A percentile compares a stretch with the other conserved stretches of the same genome.
These are phyloP conservation scores for Epichloe sylvatica DNA, from an alignment of 2,329 filamentous ascomycete genomes.

Conservation along the genomic window DNA sequence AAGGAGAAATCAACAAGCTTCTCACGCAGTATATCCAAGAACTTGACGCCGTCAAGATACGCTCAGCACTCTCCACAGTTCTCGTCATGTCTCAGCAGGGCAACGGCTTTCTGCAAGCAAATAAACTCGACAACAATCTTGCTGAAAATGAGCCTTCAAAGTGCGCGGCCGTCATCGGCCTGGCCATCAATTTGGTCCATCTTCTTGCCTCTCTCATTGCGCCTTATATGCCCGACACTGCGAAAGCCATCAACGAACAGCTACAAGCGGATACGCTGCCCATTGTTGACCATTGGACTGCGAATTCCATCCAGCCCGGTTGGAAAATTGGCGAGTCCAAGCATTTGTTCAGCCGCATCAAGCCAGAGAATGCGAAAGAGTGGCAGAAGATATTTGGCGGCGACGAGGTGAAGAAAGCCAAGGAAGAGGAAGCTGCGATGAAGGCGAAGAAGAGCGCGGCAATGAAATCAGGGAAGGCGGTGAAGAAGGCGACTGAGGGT, in stretches of 20 bases:
- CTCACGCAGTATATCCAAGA: constrained; percentile 5
- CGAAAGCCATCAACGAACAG: constrained; percentile 56
- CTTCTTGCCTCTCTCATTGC: constrained; percentile 59
- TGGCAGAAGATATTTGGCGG: constrained; percentile 58
- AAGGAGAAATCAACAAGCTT: constrained; percentile 1
- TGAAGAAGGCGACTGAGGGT: too few species aligned
- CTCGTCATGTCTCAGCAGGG: constrained; percentile 22
- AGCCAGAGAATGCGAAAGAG: constrained; percentile 58
- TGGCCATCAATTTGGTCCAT: constrained; percentile 61
- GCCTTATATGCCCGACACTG: constrained; percentile 61
- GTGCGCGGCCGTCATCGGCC: constrained; percentile 40
- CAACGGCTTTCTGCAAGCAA: constrained; percentile 36
- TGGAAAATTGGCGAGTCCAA: constrained; percentile 62
- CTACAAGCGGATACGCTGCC: constrained; percentile 38
- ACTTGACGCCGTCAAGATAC: constrained; percentile 3
- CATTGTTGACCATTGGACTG: constrained; percentile 50
- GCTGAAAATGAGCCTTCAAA: constrained; percentile 30
- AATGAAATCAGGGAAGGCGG: not conserved
- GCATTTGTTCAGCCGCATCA: constrained; percentile 61
- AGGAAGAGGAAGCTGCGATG: constrained; percentile 25
- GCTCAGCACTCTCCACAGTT: not conserved
- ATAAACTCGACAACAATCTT: constrained; percentile 28
- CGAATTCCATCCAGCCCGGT: constrained; percentile 44
- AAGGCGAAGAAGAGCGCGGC: not conserved
- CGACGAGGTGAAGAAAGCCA: constrained; percentile 47